Evolutionary conservation across 1,284 basidiomycete genomes (phyloP).

Genomic region (Cryptococcus wingfieldii): DNA sequence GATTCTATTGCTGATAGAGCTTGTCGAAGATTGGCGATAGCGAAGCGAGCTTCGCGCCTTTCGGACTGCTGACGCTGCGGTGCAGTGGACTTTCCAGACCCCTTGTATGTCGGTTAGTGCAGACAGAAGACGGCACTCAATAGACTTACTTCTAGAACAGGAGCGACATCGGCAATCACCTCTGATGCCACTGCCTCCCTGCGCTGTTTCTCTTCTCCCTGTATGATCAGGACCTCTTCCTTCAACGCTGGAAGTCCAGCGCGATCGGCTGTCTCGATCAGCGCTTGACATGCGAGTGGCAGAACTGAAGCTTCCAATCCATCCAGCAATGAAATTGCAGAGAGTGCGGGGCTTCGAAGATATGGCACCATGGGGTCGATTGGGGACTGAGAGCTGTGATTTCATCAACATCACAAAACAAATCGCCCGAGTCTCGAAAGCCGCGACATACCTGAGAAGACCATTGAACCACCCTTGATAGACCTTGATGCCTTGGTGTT

Average conservation of each 20-base stretch:
- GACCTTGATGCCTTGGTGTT: slow-evolving; percentile 36
- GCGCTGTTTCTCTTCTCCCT: slow-evolving; percentile 25
- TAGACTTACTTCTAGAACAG: slow-evolving; percentile 30
- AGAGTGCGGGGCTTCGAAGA: slow-evolving; percentile 12
- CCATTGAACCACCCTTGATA: slow-evolving; percentile 46
- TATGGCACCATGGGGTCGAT: slow-evolving; percentile 34
- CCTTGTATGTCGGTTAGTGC: neutral
- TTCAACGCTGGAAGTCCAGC: slow-evolving; percentile 16
- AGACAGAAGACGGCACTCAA: neutral
- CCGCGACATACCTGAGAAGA: slow-evolving; percentile 29
- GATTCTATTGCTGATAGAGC: slow-evolving; percentile 60
- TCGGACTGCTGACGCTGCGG: neutral
- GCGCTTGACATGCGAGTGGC: slow-evolving; percentile 25
- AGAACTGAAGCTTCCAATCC: slow-evolving; percentile 27
- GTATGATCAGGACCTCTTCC: slow-evolving; percentile 20
- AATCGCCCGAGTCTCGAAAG: slow-evolving; percentile 1
- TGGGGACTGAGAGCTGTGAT: slow-evolving; percentile 25
- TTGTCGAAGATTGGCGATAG: slow-evolving; percentile 64
- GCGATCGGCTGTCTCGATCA: slow-evolving; percentile 21
- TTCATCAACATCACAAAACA: neutral
- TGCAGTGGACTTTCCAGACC: neutral
- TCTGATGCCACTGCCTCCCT: slow-evolving; percentile 25
- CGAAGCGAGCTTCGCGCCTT: slow-evolving; percentile 32
- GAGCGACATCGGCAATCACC: slow-evolving; percentile 33
- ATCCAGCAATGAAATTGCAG: slow-evolving; percentile 18